Evolutionary conservation across 2,329 filamentous ascomycete species (phyloP), one percentile per base, ranked within the genome.

Genomic region (Cladosporium sphaerospermum): DNA sequence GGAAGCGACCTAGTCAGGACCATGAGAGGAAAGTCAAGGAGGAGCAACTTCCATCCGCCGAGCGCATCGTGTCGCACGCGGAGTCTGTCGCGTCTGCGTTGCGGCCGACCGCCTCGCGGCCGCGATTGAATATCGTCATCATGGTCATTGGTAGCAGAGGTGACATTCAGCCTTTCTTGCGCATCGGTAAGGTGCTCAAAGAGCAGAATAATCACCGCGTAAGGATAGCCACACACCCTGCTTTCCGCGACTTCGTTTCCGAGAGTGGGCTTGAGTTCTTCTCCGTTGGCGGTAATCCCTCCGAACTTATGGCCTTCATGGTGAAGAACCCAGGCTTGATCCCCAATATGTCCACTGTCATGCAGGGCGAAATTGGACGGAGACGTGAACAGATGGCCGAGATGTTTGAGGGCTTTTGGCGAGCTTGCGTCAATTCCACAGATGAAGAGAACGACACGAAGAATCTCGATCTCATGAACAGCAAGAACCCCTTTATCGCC

Each of bases 301-400:
- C 73, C 9, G 70, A 74, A 55, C 68, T 78, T 36, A 78, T 78
- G 75, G 88, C 89, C 2, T 95, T 92, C 62, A 95, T 95, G 89
- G 89, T 93, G 42, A 91, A 91, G 69, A 87, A 93, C 60, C 88
- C 89, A 0, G 88, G 89, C 0, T 74, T 95, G 33, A 89, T 95
- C 83, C 89, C 89, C 1, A 86, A 86, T 1, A 81, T 92, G 55
- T 84, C 90, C 45, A 84, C 86, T 1, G 70, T 95, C 45, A 84
- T 83, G 55, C 86, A 79, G 57, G 89, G 89, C 7, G 89, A 93
- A 64, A 81, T 95, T 47, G 84, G 80, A 37, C 86, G 84, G 67
- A 78, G 88, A 28, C 79, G 89, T 28, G 83, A 80, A 56, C 87
- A 86, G 13, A 89, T 95, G 57, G 82, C 84, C 54, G 80, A 89